These are phyloP conservation scores for Ogataea nonfermentans DNA, from an alignment of 805 yeast genomes.

Conservation along the genomic window DNA sequence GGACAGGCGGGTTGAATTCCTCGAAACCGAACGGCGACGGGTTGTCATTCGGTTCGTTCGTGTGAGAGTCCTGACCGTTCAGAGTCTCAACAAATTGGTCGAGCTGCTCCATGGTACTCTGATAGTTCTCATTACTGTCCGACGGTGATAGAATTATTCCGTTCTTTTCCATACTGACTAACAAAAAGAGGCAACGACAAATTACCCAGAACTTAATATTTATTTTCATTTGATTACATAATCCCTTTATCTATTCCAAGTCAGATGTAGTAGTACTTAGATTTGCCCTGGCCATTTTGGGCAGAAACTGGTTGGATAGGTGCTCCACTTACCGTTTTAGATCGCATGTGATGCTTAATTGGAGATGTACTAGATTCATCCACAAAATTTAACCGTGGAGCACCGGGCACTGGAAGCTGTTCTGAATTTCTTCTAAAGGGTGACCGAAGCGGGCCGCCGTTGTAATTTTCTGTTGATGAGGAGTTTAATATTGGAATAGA, in stretches of 20 bases:
- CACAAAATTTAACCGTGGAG: not conserved
- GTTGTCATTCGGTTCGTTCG: not conserved
- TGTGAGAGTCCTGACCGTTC: constrained; percentile 4
- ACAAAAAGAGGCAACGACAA: not conserved
- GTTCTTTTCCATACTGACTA: constrained; percentile 9
- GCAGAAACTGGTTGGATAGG: not conserved
- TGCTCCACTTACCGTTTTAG: not conserved
- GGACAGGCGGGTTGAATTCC: constrained; percentile 10
- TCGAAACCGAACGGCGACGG: constrained; percentile 16
- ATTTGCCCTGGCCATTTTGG: not conserved
- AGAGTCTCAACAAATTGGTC: constrained; percentile 19
- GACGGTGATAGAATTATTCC: constrained; percentile 17
- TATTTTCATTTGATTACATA: constrained; percentile 2
- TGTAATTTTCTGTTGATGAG: not conserved
- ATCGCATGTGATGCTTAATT: not conserved
- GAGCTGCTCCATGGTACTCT: constrained; percentile 14
- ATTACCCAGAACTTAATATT: not conserved
- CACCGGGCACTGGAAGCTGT: constrained; percentile 2
- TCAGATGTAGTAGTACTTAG: constrained; percentile 3
- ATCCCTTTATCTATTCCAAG: too few species aligned
- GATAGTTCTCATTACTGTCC: constrained; percentile 2
- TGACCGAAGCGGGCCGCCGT: not conserved
- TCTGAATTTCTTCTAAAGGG: constrained; percentile 1
- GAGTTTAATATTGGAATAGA: constrained; percentile 2
- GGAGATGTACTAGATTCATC: not conserved